phyloP scores from a whole-genome alignment of 306 rosid genomes.

The Nissolia schottii region DNA sequence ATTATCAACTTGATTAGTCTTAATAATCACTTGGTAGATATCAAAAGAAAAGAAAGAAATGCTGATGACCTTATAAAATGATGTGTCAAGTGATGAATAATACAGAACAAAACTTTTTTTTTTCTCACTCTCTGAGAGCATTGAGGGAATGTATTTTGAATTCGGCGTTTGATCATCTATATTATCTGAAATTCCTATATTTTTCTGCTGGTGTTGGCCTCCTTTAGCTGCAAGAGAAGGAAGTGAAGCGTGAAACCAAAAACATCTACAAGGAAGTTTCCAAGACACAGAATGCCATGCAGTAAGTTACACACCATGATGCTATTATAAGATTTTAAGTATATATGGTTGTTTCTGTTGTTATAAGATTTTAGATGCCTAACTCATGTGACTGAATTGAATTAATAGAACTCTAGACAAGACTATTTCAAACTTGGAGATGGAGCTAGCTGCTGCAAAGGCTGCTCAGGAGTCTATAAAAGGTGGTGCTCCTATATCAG shows the following conservation, averaged over 20 bases:
- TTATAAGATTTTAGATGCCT: neutral
- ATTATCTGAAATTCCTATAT: neutral
- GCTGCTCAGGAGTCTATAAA: conserved; percentile 76
- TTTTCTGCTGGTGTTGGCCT: conserved; percentile 22
- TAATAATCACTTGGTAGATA: neutral
- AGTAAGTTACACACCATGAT: conserved; percentile 45
- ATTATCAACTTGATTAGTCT: neutral
- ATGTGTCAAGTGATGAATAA: too few species aligned
- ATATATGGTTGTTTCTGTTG: neutral
- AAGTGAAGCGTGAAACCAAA: conserved; percentile 63
- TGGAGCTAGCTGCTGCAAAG: conserved; percentile 86
- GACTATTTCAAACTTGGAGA: conserved; percentile 85
- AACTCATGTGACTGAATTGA: conserved; percentile 1
- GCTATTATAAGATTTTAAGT: neutral
- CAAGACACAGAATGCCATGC: conserved; percentile 67
- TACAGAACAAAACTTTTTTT: too few species aligned
- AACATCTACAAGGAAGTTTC: conserved; percentile 53
- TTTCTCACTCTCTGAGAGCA: too few species aligned
- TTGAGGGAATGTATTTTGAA: too few species aligned
- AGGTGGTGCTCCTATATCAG: conserved; percentile 64
- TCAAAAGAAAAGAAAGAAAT: neutral
- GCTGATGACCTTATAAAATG: too few species aligned
- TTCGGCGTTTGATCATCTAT: neutral
- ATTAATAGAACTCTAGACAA: conserved; percentile 75
- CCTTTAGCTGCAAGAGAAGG: conserved; percentile 65